Conservation (phyloP, 768 basidiomycete genomes). For the Amanita pseudoporphyria region DNA sequence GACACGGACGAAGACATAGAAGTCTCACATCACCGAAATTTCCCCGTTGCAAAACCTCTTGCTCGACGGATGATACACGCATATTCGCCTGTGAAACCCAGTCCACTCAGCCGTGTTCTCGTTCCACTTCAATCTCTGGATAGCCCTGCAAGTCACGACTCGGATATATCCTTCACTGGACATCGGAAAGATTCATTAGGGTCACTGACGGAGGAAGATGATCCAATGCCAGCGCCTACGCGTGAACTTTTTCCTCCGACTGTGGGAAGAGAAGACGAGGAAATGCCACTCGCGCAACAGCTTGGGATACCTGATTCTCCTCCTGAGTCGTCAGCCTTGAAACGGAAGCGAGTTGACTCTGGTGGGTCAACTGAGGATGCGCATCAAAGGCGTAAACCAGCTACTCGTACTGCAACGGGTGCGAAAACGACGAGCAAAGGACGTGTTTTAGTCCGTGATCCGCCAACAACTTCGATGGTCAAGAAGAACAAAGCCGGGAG, state of each 20-base stretch:
- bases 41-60: conserved; percentile 65
- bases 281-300: conserved; percentile 3
- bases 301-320: conserved; percentile 6
- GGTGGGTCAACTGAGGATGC: neutral
- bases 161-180: conserved; percentile 11
- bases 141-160: conserved; percentile 18
- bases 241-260: conserved; percentile 13
- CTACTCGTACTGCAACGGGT: neutral
- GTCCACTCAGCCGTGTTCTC: conserved; percentile 71
- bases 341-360: conserved; percentile 8
- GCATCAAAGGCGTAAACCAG: neutral
- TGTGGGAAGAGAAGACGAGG: conserved; percentile 3
- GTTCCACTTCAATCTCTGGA: conserved; percentile 58
- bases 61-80: conserved; percentile 66
- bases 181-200: neutral
- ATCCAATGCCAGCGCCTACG: neutral
- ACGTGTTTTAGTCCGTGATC: conserved; percentile 21
- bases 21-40: conserved; percentile 27
- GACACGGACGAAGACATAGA: neutral
- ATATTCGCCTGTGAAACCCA: conserved; percentile 74
- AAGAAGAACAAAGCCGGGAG: conserved; percentile 32
- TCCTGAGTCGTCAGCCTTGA: conserved; percentile 2
- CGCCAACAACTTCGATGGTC: conserved; percentile 17
- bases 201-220: neutral
- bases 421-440: conserved; percentile 14